phyloP scores from a whole-genome alignment of 2,329 filamentous ascomycete genomes.

The Microcera coccophila region DNA sequence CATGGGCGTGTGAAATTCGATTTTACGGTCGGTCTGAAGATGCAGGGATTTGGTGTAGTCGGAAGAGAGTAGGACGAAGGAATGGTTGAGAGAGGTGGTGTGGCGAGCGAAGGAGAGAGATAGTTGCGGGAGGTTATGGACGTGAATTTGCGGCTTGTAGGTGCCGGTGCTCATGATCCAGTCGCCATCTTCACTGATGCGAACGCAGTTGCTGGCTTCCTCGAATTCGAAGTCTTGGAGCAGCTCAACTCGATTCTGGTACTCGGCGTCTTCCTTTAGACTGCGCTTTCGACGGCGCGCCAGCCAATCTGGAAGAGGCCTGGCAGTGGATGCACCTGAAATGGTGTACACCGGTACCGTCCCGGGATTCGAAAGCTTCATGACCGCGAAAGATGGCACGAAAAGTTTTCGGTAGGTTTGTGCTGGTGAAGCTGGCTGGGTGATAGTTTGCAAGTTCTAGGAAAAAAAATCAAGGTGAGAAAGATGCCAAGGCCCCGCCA shows the following conservation, averaged over 20 bases:
- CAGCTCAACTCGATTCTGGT: conserved; percentile 87
- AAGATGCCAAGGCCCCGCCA: conserved; percentile 21
- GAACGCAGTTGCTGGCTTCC: conserved; percentile 85
- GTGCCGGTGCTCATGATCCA: conserved; percentile 95
- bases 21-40: conserved; percentile 81
- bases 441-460: conserved; percentile 3
- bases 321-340: conserved; percentile 80
- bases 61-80: conserved; percentile 79
- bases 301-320: conserved; percentile 93
- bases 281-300: conserved; percentile 84
- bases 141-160: conserved; percentile 69
- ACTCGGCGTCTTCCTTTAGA: conserved; percentile 88
- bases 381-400: conserved; percentile 31
- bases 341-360: conserved; percentile 91
- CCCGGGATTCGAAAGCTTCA: conserved; percentile 81
- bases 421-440: conserved; percentile 1
- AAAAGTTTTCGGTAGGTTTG: conserved; percentile 12
- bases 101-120: conserved; percentile 92
- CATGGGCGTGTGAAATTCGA: conserved; percentile 89
- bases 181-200: conserved; percentile 89
- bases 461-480: conserved; percentile 32
- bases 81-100: conserved; percentile 86
- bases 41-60: conserved; percentile 96
- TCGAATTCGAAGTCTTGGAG: conserved; percentile 98
- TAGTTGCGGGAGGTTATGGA: conserved; percentile 90